These are phyloP conservation scores for Juglanconis juglandina DNA, from an alignment of 2,329 filamentous ascomycete species.

Conservation along the genomic window DNA sequence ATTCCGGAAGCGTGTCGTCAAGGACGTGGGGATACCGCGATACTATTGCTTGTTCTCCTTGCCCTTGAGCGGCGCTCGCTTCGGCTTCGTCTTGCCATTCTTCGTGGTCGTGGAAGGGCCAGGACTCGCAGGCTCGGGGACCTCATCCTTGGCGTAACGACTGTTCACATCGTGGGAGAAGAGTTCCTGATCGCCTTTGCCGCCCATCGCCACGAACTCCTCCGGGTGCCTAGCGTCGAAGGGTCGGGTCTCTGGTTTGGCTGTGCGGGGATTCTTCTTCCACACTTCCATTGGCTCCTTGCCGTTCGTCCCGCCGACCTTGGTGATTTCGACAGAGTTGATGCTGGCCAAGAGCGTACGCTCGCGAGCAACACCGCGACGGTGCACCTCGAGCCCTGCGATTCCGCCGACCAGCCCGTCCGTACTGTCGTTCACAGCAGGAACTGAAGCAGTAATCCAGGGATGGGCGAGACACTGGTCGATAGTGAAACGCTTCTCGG, in stretches of 20 bases:
- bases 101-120: slow-evolving; percentile 24
- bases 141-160: slow-evolving; percentile 44
- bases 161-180: slow-evolving; percentile 62
- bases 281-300: slow-evolving; percentile 69
- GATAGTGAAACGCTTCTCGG: slow-evolving; percentile 77
- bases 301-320: slow-evolving; percentile 50
- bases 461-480: slow-evolving; percentile 89
- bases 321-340: slow-evolving; percentile 65
- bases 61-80: slow-evolving; percentile 9
- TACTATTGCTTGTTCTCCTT: slow-evolving; percentile 19
- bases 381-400: slow-evolving; percentile 75
- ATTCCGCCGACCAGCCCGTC: slow-evolving; percentile 89
- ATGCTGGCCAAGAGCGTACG: slow-evolving; percentile 79
- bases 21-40: slow-evolving; percentile 7
- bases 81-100: slow-evolving; percentile 9
- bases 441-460: slow-evolving; percentile 68
- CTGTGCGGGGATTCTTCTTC: slow-evolving; percentile 58
- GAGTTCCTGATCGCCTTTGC: slow-evolving; percentile 77
- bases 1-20: slow-evolving; percentile 10
- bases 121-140: slow-evolving; percentile 18
- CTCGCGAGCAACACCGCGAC: slow-evolving; percentile 75
- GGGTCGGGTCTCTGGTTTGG: slow-evolving; percentile 59
- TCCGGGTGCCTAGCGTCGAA: slow-evolving; percentile 62
- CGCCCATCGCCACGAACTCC: slow-evolving; percentile 82
- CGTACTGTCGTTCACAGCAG: slow-evolving; percentile 76